These are phyloP conservation scores for Westerdykella aurantiaca DNA, from an alignment of 2,329 filamentous ascomycete species.

Conservation along the genomic window DNA sequence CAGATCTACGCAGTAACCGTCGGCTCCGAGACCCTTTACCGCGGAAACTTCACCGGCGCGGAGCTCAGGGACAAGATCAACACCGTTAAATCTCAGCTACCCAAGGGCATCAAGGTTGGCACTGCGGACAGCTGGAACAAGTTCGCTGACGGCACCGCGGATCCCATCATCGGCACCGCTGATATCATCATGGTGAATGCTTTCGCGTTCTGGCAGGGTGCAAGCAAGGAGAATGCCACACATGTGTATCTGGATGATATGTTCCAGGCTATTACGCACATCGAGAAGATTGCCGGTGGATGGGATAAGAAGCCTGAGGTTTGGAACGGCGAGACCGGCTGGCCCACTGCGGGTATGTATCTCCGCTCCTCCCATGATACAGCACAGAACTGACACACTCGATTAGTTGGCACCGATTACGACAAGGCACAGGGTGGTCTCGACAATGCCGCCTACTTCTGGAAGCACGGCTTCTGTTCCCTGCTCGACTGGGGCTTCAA, in stretches of 20 bases:
- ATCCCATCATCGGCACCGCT: constrained; percentile 58
- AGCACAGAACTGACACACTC: constrained; percentile 15
- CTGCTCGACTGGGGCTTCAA: constrained; percentile 61
- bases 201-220: constrained; percentile 68
- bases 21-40: constrained; percentile 65
- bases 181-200: constrained; percentile 61
- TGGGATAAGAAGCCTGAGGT: constrained; percentile 52
- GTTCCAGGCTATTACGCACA: constrained; percentile 56
- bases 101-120: constrained; percentile 52
- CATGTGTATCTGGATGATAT: constrained; percentile 63
- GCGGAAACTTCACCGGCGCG: constrained; percentile 58
- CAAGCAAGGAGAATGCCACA: constrained; percentile 52
- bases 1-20: constrained; percentile 64
- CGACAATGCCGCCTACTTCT: constrained; percentile 56
- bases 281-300: constrained; percentile 54
- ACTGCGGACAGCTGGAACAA: constrained; percentile 72
- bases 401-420: constrained; percentile 54
- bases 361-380: neutral
- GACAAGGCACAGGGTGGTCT: constrained; percentile 55
- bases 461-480: constrained; percentile 56
- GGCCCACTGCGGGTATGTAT: constrained; percentile 51
- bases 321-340: constrained; percentile 64
- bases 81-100: constrained; percentile 53
- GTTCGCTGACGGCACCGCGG: constrained; percentile 61
- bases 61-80: constrained; percentile 58